A percentile compares a stretch with the other conserved stretches of the same genome.
Conservation (phyloP, 2,329 filamentous ascomycete genomes). For the Alternaria alternata region DNA sequence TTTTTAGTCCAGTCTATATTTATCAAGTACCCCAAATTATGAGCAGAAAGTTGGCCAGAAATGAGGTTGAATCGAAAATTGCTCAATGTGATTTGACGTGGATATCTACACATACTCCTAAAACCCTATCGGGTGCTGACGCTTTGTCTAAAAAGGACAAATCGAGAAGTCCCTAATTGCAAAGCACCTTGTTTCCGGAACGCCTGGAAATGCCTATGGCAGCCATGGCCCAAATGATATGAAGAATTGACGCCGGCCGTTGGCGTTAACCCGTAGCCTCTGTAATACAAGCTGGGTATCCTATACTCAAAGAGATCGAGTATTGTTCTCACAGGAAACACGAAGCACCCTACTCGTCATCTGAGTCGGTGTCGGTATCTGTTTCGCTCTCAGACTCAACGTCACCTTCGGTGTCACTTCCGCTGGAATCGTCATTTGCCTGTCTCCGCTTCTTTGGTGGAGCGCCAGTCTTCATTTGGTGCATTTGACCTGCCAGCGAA, state of each 20-base stretch:
- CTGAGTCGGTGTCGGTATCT: conserved; percentile 54
- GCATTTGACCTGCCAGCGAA: conserved; percentile 90
- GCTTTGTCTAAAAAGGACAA: conserved; percentile 8
- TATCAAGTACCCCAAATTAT: background rate
- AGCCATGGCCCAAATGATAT: conserved; percentile 6
- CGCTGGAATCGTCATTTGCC: conserved; percentile 67
- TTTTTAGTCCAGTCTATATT: background rate
- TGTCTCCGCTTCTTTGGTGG: conserved; percentile 66
- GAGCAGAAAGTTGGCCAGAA: background rate
- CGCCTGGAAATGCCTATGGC: conserved; percentile 39
- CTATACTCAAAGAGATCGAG: background rate
- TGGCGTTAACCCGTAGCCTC: background rate
- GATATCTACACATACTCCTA: conserved; percentile 23
- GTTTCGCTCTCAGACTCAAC: conserved; percentile 62
- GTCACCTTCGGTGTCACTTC: conserved; percentile 71
- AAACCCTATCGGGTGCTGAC: conserved; percentile 5
- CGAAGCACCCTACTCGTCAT: conserved; percentile 45
- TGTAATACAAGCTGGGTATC: conserved; percentile 1
- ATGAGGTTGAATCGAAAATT: background rate
- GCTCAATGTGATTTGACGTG: conserved; percentile 13
- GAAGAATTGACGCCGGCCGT: conserved; percentile 1
- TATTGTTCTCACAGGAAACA: background rate
- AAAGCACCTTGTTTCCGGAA: conserved; percentile 18
- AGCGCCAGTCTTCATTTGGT: conserved; percentile 77
- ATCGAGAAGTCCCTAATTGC: conserved; percentile 11